Evolutionary conservation across 1,284 basidiomycete genomes (phyloP), one percentile per base, ranked within the genome.

Genomic region (Austroboletus novae-zelandiae): DNA sequence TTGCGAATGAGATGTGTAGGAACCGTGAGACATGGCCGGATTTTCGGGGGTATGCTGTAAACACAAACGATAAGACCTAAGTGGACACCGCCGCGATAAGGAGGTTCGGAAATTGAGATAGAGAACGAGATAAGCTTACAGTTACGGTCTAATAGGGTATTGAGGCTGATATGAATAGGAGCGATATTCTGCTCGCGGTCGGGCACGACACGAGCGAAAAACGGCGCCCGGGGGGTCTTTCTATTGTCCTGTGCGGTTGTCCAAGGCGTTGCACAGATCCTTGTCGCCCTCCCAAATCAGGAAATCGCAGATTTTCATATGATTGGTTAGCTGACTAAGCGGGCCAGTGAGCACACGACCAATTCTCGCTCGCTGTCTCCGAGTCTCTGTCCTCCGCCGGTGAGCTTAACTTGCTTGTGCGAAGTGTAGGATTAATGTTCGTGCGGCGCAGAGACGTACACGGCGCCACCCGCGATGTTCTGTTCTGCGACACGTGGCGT

Each of bases 1-100:
- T 62, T 74, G 75, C 58, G 77, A 77, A 61, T 76, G 72, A 73
- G 77, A 78, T 51, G 79, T 78, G 68, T 74, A 76, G 54, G 79
- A 80, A 57, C 64, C 70, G 70, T 71, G 68, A 68, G 70, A 71
- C 70, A 71, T 71, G 32, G 44, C 57, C 51, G 39, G 30, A 56
- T 67, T 61, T 57, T 66, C 53, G 58, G 64, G 61, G 64, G 62
- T 66, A 66, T 69, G 62, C 64, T 66, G 66, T 65, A 64, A 62
- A 61, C 52, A 54, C 52, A 55, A 57, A 65, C 62, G 64, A 65
- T 65, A 65, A 65, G 67, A 43, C 40, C 35, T 47, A 50, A 50
- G 46, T 52, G 57, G 43, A 54, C 45, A 62, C 52, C 29, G 64
- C 62, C 29, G 64, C 62, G 65, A 67, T 68, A 65, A 67, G 62